Evolutionary conservation across 2,329 filamentous ascomycete genomes (phyloP).

Genomic region (Talaromyces piceae): DNA sequence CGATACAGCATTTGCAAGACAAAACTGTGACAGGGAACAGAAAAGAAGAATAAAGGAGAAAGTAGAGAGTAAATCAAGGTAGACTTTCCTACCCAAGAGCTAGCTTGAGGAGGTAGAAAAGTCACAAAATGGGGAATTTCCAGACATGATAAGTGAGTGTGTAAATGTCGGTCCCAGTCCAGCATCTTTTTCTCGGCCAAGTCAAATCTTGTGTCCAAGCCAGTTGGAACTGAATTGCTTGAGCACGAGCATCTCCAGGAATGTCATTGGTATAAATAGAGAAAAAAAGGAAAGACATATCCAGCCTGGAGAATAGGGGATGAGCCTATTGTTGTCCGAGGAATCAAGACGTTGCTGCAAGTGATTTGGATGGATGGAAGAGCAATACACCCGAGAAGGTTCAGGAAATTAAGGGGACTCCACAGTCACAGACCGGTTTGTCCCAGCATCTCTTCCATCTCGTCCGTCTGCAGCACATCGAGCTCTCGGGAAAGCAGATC

Average conservation of each 20-base stretch:
- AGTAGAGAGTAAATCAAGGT: neutral
- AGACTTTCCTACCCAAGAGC: neutral
- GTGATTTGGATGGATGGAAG: neutral
- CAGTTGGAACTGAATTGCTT: constrained; percentile 19
- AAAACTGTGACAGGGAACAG: neutral
- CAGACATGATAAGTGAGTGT: neutral
- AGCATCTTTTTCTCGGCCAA: constrained; percentile 45
- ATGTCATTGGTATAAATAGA: constrained; percentile 10
- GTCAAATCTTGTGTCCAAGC: constrained; percentile 17
- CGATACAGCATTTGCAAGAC: neutral
- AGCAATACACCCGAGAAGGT: neutral
- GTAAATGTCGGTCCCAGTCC: constrained; percentile 16
- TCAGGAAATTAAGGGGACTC: neutral
- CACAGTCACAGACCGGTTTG: neutral
- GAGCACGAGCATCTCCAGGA: constrained; percentile 28
- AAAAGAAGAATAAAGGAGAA: neutral
- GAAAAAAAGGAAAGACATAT: constrained; percentile 18
- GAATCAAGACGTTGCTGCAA: constrained; percentile 7
- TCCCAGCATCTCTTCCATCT: neutral
- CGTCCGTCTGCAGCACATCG: neutral
- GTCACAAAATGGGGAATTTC: neutral
- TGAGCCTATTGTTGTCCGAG: constrained; percentile 39
- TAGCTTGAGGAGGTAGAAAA: neutral
- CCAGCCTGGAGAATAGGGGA: constrained; percentile 49
- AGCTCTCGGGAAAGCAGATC: constrained; percentile 1